Conservation (phyloP, 257 asterid genomes). For the Nicotiana paniculata region DNA sequence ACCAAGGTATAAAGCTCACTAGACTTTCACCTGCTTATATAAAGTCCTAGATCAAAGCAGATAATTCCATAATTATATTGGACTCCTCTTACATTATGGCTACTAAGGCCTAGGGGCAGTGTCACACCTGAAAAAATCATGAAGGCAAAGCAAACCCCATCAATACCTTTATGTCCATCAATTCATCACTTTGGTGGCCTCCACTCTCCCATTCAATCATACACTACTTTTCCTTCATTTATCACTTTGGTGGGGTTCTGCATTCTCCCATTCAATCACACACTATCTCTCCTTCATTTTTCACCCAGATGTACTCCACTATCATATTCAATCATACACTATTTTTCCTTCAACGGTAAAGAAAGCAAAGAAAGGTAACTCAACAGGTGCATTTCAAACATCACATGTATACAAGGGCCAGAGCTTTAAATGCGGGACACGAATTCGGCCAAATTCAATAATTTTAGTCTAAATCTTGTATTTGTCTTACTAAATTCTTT, state of each 20-base stretch:
- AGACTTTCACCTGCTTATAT: background rate
- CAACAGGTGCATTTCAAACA: background rate
- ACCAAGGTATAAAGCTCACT: background rate
- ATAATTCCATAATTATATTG: background rate
- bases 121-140: background rate
- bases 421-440: too few species aligned
- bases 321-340: background rate
- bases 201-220: background rate
- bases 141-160: conserved; percentile 7
- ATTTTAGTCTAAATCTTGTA: too few species aligned
- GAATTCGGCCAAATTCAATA: too few species aligned
- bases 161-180: conserved; percentile 3
- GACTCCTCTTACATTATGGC: background rate
- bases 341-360: background rate
- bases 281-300: background rate
- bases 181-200: background rate
- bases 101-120: background rate
- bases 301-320: background rate
- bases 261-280: background rate
- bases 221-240: background rate
- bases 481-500: too few species aligned
- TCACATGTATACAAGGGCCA: background rate
- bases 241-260: background rate
- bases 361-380: background rate
- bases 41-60: background rate